Conservation (phyloP, 495 filamentous ascomycete genomes). For the Pyrenopolyporus hunteri region DNA sequence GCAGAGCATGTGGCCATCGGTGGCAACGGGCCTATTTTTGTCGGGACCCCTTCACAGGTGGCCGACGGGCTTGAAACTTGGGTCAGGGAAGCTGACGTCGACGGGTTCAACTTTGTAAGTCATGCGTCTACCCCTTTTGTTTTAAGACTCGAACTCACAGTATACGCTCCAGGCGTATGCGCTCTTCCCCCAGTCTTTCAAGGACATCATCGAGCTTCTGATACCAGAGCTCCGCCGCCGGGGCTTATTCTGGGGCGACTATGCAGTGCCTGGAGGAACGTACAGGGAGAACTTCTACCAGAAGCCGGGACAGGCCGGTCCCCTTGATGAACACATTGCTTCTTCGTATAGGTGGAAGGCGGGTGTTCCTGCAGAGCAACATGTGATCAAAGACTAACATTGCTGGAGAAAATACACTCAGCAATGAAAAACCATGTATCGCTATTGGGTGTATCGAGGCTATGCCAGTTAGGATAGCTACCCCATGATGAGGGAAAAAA, state of each 20-base stretch:
- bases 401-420: background rate
- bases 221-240: constrained; percentile 60
- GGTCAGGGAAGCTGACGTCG: constrained; percentile 63
- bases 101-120: constrained; percentile 63
- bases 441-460: background rate
- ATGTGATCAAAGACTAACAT: constrained; percentile 39
- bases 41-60: constrained; percentile 59
- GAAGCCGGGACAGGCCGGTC: constrained; percentile 38
- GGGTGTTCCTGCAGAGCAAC: constrained; percentile 41
- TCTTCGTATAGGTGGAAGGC: constrained; percentile 47
- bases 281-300: constrained; percentile 54
- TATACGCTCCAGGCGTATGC: constrained; percentile 56
- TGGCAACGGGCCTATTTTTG: constrained; percentile 58
- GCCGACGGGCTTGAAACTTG: constrained; percentile 63
- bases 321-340: constrained; percentile 43
- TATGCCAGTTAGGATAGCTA: background rate
- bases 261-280: constrained; percentile 54
- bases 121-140: constrained; percentile 17
- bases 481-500: background rate
- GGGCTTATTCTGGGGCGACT: constrained; percentile 56
- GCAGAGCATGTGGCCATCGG: constrained; percentile 65
- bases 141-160: constrained; percentile 2
- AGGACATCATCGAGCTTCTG: constrained; percentile 62
- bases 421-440: background rate
- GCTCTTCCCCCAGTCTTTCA: constrained; percentile 65